Conservation (phyloP, 1,284 basidiomycete species). For the Agroathelia rolfsii region DNA sequence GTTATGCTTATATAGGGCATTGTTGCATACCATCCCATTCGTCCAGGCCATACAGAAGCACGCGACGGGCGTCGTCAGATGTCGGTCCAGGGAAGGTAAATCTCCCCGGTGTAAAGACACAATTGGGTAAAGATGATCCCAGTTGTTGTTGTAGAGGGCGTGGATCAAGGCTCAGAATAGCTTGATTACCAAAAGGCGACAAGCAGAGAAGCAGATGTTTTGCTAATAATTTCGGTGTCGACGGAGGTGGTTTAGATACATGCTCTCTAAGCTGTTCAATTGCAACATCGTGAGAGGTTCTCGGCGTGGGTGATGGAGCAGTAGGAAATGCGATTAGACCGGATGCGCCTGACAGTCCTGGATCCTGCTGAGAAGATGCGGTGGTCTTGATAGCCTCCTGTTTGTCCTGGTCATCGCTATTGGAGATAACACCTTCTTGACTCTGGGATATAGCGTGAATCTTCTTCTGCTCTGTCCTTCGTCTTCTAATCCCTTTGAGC, state of each 20-base stretch:
- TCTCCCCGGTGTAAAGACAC: slow-evolving; percentile 32
- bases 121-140: slow-evolving; percentile 31
- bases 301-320: too few relatives aligned
- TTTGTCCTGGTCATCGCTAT: too few relatives aligned
- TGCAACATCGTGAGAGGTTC: too few relatives aligned
- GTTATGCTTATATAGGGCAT: too few relatives aligned
- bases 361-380: too few relatives aligned
- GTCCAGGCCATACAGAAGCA: slow-evolving; percentile 39
- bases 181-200: slow-evolving; percentile 28
- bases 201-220: slow-evolving; percentile 44
- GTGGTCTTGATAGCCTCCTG: too few relatives aligned
- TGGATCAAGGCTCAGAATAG: too few relatives aligned
- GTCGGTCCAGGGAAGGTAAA: slow-evolving; percentile 31
- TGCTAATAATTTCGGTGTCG: slow-evolving; percentile 21
- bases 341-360: too few relatives aligned
- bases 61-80: slow-evolving; percentile 17
- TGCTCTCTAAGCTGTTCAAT: slow-evolving; percentile 22
- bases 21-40: slow-evolving; percentile 42
- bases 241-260: slow-evolving; percentile 15
- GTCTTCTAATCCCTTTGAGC: slow-evolving; percentile 20
- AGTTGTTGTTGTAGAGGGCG: slow-evolving; percentile 30
- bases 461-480: slow-evolving; percentile 10
- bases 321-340: too few relatives aligned
- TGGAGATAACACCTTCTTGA: too few relatives aligned
- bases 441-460: too few relatives aligned